A percentile compares a stretch with the other conserved stretches of the same genome.
Evolutionary conservation across 2,329 filamentous ascomycete species (phyloP).

Genomic region (Xylaria sp.): DNA sequence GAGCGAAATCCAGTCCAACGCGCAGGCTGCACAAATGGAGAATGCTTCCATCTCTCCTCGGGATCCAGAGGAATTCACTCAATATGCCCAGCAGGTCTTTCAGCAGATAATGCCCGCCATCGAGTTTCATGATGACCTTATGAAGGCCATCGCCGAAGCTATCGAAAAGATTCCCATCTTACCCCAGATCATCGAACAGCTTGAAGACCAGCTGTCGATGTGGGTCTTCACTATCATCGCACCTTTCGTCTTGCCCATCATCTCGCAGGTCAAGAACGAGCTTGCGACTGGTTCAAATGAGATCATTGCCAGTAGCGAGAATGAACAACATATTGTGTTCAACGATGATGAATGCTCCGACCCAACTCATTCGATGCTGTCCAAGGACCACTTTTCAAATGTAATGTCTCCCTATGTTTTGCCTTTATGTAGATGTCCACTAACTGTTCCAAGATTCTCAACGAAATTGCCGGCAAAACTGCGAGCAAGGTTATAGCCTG

Average conservation of each 20-base stretch:
- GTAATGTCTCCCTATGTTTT: conserved; percentile 53
- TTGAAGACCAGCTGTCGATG: conserved; percentile 86
- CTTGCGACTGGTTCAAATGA: conserved; percentile 86
- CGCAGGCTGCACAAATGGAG: conserved; percentile 78
- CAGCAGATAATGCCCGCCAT: conserved; percentile 88
- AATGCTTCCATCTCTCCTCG: conserved; percentile 79
- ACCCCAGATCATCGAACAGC: conserved; percentile 84
- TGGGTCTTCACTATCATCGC: conserved; percentile 94
- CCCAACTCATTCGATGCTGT: conserved; percentile 94
- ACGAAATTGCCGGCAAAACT: conserved; percentile 86
- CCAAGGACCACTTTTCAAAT: conserved; percentile 95
- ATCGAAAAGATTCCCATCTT: conserved; percentile 88
- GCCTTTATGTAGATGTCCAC: conserved; percentile 8
- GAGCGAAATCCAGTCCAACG: conserved; percentile 81
- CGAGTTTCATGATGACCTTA: conserved; percentile 88
- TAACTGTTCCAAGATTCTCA: conserved; percentile 68
- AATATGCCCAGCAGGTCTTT: conserved; percentile 78
- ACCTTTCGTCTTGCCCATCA: conserved; percentile 86
- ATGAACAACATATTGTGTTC: conserved; percentile 89
- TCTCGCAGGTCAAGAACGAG: conserved; percentile 87
- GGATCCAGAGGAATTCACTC: conserved; percentile 84
- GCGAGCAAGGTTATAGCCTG: conserved; percentile 83
- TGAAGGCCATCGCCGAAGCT: conserved; percentile 80
- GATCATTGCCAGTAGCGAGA: conserved; percentile 85
- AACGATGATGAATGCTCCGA: conserved; percentile 79